Conservation (phyloP, 2,329 filamentous ascomycete species). For the Xylaria sp. region DNA sequence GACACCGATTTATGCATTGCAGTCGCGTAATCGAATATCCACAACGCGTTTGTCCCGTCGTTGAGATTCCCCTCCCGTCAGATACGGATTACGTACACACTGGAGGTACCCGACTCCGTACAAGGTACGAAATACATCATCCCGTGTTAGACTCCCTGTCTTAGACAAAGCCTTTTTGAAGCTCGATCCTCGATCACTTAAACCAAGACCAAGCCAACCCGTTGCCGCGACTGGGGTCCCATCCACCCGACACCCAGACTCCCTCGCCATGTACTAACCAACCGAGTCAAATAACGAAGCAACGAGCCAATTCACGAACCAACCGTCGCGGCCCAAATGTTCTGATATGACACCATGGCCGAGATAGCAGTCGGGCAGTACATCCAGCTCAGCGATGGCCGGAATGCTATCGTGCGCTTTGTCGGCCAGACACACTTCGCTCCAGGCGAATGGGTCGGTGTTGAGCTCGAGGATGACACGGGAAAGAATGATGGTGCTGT, state of each 20-base stretch:
- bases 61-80: neutral
- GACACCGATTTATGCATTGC: slow-evolving; percentile 16
- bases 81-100: slow-evolving; percentile 15
- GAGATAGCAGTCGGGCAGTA: slow-evolving; percentile 63
- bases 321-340: slow-evolving; percentile 26
- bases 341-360: slow-evolving; percentile 39
- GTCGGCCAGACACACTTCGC: slow-evolving; percentile 76
- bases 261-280: slow-evolving; percentile 22
- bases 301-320: slow-evolving; percentile 13
- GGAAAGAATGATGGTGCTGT: slow-evolving; percentile 96
- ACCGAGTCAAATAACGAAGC: neutral
- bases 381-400: slow-evolving; percentile 73
- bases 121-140: neutral
- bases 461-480: slow-evolving; percentile 74
- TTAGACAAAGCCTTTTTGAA: too few relatives aligned
- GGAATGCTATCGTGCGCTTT: slow-evolving; percentile 73
- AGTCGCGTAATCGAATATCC: slow-evolving; percentile 22
- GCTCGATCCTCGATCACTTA: too few relatives aligned
- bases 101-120: neutral
- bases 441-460: slow-evolving; percentile 78
- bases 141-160: too few relatives aligned
- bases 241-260: slow-evolving; percentile 10
- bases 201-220: too few relatives aligned
- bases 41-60: too few relatives aligned
- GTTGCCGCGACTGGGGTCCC: slow-evolving; percentile 1